Conservation (phyloP, 2,329 filamentous ascomycete species). For the Fusarium pilosicola region DNA sequence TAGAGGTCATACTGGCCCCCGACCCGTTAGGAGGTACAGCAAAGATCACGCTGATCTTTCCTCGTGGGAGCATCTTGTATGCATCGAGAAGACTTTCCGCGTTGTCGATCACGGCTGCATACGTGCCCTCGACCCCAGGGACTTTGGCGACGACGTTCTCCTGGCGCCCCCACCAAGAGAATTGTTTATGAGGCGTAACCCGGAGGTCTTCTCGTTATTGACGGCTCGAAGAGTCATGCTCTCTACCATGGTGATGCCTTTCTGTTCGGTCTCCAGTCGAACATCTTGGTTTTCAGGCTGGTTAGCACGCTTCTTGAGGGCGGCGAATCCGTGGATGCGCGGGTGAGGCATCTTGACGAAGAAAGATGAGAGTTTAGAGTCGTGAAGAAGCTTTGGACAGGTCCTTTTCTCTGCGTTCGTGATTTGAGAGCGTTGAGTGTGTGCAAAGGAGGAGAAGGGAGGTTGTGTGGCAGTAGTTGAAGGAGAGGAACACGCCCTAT, state of each 20-base stretch:
- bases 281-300: not conserved
- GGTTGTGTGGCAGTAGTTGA: not conserved
- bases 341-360: not conserved
- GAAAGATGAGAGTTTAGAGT: accelerated
- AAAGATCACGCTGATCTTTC: accelerated
- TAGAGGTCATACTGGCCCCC: not conserved
- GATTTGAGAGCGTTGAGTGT: accelerated
- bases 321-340: not conserved
- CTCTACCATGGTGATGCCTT: not conserved
- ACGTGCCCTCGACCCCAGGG: not conserved
- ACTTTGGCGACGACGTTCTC: conserved; percentile 10
- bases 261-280: not conserved
- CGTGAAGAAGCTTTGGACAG: not conserved
- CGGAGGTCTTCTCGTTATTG: not conserved
- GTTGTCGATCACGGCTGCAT: accelerated
- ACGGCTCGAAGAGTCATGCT: not conserved
- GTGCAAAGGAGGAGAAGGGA: not conserved
- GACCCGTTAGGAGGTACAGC: not conserved
- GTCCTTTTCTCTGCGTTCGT: not conserved
- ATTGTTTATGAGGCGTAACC: not conserved
- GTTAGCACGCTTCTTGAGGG: not conserved
- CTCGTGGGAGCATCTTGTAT: accelerated
- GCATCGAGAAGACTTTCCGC: accelerated
- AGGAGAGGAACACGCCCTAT: not conserved
- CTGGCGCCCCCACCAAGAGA: conserved; percentile 4